A percentile compares a stretch with the other conserved stretches of the same genome.
phyloP scores from a whole-genome alignment of 306 rosid species.

The Delonix regia region DNA sequence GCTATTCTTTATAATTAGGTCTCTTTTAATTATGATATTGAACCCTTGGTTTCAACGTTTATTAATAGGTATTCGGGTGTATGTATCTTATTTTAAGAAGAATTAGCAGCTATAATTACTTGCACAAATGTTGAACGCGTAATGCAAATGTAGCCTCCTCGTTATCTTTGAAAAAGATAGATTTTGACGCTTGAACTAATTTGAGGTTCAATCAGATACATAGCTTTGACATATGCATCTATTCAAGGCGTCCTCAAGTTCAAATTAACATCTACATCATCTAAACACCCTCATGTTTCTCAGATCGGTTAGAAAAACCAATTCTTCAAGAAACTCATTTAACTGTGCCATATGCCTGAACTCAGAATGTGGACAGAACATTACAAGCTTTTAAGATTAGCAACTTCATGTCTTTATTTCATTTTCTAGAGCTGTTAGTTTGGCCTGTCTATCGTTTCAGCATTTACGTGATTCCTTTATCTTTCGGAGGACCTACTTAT shows the following conservation, averaged over 20 bases:
- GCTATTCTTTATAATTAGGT: neutral
- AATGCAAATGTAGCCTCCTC: neutral
- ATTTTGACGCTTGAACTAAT: slow-evolving; percentile 43
- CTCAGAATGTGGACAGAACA: neutral
- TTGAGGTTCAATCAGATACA: neutral
- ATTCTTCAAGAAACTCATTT: too few relatives aligned
- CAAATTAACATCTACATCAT: slow-evolving; percentile 24
- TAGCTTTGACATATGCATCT: slow-evolving; percentile 30
- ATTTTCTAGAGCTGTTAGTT: neutral
- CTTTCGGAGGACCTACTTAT: neutral
- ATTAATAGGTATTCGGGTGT: neutral
- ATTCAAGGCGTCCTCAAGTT: slow-evolving; percentile 6
- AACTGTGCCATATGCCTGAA: neutral
- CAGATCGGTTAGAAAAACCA: too few relatives aligned
- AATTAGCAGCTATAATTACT: neutral
- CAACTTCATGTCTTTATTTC: neutral
- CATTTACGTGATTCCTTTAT: neutral
- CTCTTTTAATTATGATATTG: neutral
- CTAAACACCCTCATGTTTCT: neutral
- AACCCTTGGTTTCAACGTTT: neutral
- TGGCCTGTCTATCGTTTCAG: neutral
- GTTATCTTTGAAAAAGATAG: neutral
- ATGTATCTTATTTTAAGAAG: neutral
- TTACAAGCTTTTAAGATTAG: neutral
- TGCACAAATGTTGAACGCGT: neutral